Percentiles rank a stretch among this genome's conserved stretches.
Conservation (phyloP, 441 rosid species). For the Gossypium lobatum region DNA sequence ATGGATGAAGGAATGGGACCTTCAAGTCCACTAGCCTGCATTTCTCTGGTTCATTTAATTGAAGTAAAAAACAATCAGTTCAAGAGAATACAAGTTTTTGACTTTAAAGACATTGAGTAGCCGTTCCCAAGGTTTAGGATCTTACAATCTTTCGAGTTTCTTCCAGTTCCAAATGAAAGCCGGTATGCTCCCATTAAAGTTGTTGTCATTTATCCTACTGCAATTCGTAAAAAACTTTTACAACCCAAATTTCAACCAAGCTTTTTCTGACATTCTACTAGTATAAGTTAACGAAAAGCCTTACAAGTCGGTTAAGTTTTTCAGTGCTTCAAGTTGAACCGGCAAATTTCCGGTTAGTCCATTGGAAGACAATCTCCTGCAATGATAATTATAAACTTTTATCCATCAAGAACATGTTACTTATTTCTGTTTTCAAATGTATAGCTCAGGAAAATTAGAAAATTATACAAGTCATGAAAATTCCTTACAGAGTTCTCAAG, state of each 20-base stretch:
- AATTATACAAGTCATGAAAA: neutral
- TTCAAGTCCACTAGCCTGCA: conserved; percentile 38
- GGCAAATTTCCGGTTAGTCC: conserved; percentile 36
- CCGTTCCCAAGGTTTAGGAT: conserved; percentile 4
- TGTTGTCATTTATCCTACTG: conserved; percentile 60
- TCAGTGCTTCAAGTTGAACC: conserved; percentile 25
- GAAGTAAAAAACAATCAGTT: neutral
- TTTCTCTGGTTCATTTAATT: conserved; percentile 28
- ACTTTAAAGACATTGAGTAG: neutral
- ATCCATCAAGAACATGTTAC: neutral
- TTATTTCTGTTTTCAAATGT: neutral
- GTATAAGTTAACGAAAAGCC: conserved; percentile 14
- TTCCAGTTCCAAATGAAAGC: conserved; percentile 41
- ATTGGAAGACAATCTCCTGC: conserved; percentile 42
- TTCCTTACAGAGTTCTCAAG: conserved; percentile 42
- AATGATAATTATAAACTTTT: conserved; percentile 1
- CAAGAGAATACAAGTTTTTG: neutral
- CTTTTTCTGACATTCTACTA: neutral
- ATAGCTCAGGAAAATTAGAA: neutral
- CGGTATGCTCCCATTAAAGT: conserved; percentile 45
- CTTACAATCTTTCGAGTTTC: conserved; percentile 47
- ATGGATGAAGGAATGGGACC: conserved; percentile 42
- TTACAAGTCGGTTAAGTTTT: conserved; percentile 37
- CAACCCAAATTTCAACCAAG: neutral
- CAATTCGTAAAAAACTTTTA: conserved; percentile 17